Conservation (phyloP, 257 asterid species). For the Solanum chmielewskii region DNA sequence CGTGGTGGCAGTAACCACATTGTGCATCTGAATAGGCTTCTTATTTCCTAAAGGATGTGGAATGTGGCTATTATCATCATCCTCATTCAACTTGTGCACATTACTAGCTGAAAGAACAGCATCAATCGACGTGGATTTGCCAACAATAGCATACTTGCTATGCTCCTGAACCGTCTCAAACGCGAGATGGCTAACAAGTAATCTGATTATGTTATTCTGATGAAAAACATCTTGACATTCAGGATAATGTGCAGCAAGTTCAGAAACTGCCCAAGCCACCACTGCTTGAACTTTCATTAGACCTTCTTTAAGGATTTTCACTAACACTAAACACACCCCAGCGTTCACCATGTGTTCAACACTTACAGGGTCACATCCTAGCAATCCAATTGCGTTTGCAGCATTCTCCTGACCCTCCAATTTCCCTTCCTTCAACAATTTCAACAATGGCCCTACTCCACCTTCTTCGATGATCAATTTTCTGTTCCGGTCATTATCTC, state of each 20-base stretch:
- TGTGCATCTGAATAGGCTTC: background rate
- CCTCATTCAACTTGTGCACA: background rate
- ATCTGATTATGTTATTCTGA: slow-evolving; percentile 22
- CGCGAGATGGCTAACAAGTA: slow-evolving; percentile 30
- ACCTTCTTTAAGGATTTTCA: slow-evolving; percentile 26
- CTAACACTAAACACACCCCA: slow-evolving; percentile 21
- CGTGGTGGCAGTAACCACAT: background rate
- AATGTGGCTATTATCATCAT: background rate
- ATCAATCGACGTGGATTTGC: slow-evolving; percentile 24
- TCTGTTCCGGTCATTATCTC: slow-evolving; percentile 21
- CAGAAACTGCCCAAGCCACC: slow-evolving; percentile 37
- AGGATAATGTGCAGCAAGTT: slow-evolving; percentile 23
- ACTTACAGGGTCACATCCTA: slow-evolving; percentile 26
- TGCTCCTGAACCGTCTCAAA: slow-evolving; percentile 29
- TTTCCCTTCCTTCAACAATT: slow-evolving; percentile 24
- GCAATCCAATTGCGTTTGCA: slow-evolving; percentile 32
- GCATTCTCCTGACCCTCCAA: slow-evolving; percentile 40
- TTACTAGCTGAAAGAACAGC: slow-evolving; percentile 17
- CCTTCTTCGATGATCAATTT: slow-evolving; percentile 39
- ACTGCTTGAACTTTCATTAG: slow-evolving; percentile 27
- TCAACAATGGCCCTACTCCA: slow-evolving; percentile 24
- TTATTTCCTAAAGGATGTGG: background rate
- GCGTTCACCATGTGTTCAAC: slow-evolving; percentile 15
- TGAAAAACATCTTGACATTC: slow-evolving; percentile 33
- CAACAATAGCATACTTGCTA: slow-evolving; percentile 22